Base-by-base conservation (phyloP, 1,284 basidiomycete species). In the Fomitopsis betulina region DNA sequence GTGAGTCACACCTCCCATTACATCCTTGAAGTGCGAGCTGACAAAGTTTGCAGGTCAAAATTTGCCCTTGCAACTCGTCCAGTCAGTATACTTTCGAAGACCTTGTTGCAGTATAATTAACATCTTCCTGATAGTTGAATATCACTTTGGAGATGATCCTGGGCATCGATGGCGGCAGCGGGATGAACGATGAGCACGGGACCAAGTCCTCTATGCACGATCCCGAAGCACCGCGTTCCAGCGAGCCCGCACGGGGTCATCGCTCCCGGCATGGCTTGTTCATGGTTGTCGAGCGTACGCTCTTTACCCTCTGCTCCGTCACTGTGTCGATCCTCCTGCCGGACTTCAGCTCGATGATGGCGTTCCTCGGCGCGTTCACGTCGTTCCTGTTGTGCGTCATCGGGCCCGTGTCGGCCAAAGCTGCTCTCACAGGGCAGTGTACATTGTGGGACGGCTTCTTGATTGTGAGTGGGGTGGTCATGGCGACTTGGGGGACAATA, bases 271-370 rank as follows among this genome's bases (percentile, higher is more conserved):
- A 80, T 63, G 71, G 68, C n/a, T 39, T 80, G 40, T 73, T 84
- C 64, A 75, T 82, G 32, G 74, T 77, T 30, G 53, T 84, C 53
- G 86, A 92, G 67, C 82, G 92, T 52, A 69, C 88, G 25, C 62
- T 75, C 50, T 73, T 94, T 33, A 84, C 88, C 0, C 63, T 81
- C 9, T 63, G 86, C 45, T 80, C 87, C 21, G 85, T 94, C 19
- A 69, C 75, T 30, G 83, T 89, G 38, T 94, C 93, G 2, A 86
- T 96, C 60, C 70, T 87, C 58, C 75, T 97, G 42, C 95, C 96
- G 1, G 84, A 91, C 56, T 97, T 98, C 70, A 89, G 89, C 63
- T 83, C 87, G 23, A 83, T 95, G 70, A 96, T 98, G 93, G 91
- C 91, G 13, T 93, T 96, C 71, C 76, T 96, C 38, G 94, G 95